Evolutionary conservation across 306 rosid species (phyloP).

Genomic region (Pyrus betulifolia): DNA sequence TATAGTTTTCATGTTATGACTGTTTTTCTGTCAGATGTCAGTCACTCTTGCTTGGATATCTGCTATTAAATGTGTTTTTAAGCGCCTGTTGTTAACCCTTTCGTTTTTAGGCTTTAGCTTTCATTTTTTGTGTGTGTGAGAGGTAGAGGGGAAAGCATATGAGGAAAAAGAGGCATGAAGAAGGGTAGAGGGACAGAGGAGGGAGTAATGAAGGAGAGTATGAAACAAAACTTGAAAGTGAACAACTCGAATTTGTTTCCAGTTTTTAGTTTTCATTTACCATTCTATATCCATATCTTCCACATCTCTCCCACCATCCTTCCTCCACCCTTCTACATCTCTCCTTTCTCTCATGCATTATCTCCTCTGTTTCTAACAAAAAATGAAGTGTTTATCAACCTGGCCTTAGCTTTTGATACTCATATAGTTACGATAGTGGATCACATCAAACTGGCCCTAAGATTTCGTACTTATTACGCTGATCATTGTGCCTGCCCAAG

Average conservation of each 20-base stretch:
- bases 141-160: background rate
- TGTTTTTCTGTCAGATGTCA: background rate
- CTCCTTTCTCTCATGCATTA: background rate
- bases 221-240: background rate
- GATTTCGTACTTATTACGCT: background rate
- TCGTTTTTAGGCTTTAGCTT: background rate
- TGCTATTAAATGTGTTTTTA: background rate
- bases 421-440: no score
- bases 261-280: background rate
- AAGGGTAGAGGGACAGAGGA: background rate
- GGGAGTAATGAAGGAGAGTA: background rate
- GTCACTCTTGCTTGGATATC: background rate
- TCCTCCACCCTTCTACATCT: background rate
- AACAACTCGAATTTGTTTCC: background rate
- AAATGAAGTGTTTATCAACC: background rate
- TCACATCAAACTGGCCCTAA: background rate
- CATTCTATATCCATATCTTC: background rate
- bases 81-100: background rate
- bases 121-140: background rate
- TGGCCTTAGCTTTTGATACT: background rate
- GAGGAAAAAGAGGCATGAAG: background rate
- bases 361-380: background rate
- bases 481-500: background rate
- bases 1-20: background rate
- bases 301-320: background rate